These are phyloP conservation scores for Suillus occidentalis DNA, from an alignment of 768 basidiomycete species.

Conservation along the genomic window DNA sequence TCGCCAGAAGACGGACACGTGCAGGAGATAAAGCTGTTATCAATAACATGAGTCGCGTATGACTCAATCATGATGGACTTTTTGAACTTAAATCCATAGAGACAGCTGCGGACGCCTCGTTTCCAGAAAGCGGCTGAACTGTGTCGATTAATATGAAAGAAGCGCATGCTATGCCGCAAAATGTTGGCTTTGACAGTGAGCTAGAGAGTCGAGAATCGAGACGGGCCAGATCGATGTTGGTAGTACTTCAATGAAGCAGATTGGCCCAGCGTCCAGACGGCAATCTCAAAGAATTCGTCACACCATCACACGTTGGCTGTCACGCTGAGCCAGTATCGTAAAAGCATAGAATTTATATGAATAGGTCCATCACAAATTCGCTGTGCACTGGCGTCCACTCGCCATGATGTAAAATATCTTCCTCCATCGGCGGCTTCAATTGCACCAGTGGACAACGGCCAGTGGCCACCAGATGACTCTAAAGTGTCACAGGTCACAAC, in stretches of 20 bases:
- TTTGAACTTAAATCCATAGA: not conserved
- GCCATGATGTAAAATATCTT: not conserved
- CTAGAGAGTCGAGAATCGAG: too few relatives aligned
- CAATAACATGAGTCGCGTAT: not conserved
- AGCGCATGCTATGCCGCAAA: too few relatives aligned
- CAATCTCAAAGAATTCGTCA: not conserved
- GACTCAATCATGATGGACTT: constrained; percentile 1
- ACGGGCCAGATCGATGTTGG: too few relatives aligned
- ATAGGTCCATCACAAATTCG: not conserved
- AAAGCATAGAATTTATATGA: too few relatives aligned
- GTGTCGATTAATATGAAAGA: too few relatives aligned
- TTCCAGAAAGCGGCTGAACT: not conserved
- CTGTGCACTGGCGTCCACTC: not conserved
- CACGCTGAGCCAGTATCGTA: too few relatives aligned
- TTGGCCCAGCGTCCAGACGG: too few relatives aligned
- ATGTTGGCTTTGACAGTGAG: not conserved
- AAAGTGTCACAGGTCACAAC: not conserved
- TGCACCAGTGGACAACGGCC: not conserved
- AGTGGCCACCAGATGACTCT: not conserved
- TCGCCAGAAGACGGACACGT: not conserved
- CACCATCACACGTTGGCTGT: not conserved
- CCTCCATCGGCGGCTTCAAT: not conserved
- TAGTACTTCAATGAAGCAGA: too few relatives aligned
- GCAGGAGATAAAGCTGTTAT: not conserved
- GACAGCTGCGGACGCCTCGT: not conserved